Base-by-base conservation (phyloP, 345 rosid genomes). In the Euphorbia pulcherrima region DNA sequence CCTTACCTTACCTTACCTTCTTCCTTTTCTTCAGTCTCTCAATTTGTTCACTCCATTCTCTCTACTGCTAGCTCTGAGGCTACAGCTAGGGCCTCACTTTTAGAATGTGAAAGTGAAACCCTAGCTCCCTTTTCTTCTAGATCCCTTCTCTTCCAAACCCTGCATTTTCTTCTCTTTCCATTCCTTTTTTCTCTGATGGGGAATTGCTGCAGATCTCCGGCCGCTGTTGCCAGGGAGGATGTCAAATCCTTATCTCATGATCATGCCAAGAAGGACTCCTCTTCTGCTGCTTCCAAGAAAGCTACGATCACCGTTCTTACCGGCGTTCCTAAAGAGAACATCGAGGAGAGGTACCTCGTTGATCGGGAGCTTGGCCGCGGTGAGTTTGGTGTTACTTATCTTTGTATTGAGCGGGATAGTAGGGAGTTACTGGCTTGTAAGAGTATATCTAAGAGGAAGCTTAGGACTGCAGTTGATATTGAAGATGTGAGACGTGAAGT, bases 121-220 rank as follows among this genome's bases (percentile, higher is more conserved):
- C 64, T 55, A 62, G 37, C 50, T 71, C 44, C 39, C 3, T n/a
- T 52, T 7, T 21, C 16, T 41, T 6, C 51, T 33, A 73, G 76
- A 73, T 67, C 76, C 28, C 40, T 13, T 33, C 40, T 5, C 16
- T 39, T 5, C 23, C 10, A 57, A 6, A 26, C 59, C 5, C 21
- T 11, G 27, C 30, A 20, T 59, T 41, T 66, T 46, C 9, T 28
- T 46, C 12, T 16, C n/a, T 2, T 18, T 8, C 11, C 0, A 0
- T 30, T 24, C 12, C 28, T 18, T 13, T 4, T 0, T 21, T 53
- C 27, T 60, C 13, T 1, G 7, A 30, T 94, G 99, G 99, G 99
- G 57, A 94, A 94, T 80, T 94, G 99, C 74, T 94, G 99, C 81
- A 91, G 99, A 94, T 94, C 99, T 87, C 99, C 99, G 53, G 99